A percentile compares a stretch with the other conserved stretches of the same genome.
Evolutionary conservation across 441 rosid genomes (phyloP).

Genomic region (Rhodomyrtus psidioides): DNA sequence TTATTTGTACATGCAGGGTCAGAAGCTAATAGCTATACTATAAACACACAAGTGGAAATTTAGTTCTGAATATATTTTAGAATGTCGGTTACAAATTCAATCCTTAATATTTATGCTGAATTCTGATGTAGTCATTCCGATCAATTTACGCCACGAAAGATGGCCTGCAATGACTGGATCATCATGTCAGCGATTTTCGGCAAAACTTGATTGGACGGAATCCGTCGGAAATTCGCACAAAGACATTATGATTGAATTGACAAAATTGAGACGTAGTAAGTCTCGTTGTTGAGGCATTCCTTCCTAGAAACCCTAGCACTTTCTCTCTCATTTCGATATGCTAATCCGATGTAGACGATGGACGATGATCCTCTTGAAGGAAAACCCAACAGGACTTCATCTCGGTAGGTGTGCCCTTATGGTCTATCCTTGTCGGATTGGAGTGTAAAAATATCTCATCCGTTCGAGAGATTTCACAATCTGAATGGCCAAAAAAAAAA

Average conservation of each 20-base stretch:
- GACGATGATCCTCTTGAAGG: not conserved
- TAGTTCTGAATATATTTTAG: not conserved
- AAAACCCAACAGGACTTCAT: not conserved
- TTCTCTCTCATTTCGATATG: not conserved
- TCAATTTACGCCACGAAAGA: not conserved
- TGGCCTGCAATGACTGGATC: fast-evolving
- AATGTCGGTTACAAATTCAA: not conserved
- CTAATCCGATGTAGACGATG: not conserved
- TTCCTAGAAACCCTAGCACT: not conserved
- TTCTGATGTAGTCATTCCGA: not conserved
- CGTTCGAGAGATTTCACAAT: too few species aligned
- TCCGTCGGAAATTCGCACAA: too few species aligned
- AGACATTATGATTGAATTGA: too few species aligned
- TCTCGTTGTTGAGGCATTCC: not conserved
- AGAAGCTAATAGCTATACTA: not conserved
- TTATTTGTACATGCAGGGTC: not conserved
- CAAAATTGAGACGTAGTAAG: too few species aligned
- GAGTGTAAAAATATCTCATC: not conserved
- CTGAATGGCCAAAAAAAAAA: too few species aligned
- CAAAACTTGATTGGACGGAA: too few species aligned
- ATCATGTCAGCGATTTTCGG: not conserved
- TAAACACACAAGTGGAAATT: not conserved
- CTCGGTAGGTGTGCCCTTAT: not conserved
- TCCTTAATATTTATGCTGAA: not conserved
- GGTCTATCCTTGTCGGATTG: not conserved